Evolutionary conservation across 2,329 filamentous ascomycete genomes (phyloP).

Genomic region (Trichoderma afroharzianum): DNA sequence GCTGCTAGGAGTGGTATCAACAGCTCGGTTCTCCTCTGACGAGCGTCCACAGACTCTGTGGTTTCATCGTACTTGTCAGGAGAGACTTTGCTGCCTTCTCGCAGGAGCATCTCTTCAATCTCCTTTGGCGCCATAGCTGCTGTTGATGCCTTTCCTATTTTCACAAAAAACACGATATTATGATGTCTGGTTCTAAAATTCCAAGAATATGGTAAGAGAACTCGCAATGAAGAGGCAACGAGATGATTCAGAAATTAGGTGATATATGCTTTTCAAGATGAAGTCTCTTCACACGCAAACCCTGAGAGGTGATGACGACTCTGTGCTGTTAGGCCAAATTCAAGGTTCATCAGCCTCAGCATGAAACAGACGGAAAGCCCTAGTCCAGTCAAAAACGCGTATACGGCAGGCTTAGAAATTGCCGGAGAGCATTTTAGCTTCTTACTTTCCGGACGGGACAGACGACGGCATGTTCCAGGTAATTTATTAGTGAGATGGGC

Average conservation of each 20-base stretch:
- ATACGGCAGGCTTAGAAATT: background rate
- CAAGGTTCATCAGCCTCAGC: background rate
- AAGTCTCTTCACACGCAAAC: background rate
- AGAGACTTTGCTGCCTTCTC: slow-evolving; percentile 29
- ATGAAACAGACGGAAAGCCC: background rate
- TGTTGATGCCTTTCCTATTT: background rate
- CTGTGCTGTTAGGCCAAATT: background rate
- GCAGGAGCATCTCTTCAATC: slow-evolving; percentile 35
- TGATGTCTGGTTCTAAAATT: background rate
- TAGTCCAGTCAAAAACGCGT: background rate
- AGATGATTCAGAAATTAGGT: background rate
- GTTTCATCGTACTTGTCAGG: slow-evolving; percentile 28
- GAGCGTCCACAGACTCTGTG: slow-evolving; percentile 23
- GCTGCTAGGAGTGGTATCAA: slow-evolving; percentile 38
- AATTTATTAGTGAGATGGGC: background rate
- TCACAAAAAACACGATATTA: background rate
- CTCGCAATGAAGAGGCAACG: background rate
- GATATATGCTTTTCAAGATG: background rate
- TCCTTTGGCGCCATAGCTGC: slow-evolving; percentile 32
- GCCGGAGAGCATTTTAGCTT: slow-evolving; percentile 12
- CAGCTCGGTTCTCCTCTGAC: slow-evolving; percentile 26
- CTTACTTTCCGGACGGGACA: background rate
- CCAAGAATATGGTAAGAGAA: background rate
- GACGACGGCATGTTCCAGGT: background rate
- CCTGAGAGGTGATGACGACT: slow-evolving; percentile 10